phyloP scores from a whole-genome alignment of 2,329 filamentous ascomycete species.

The Colletotrichum sp. region DNA sequence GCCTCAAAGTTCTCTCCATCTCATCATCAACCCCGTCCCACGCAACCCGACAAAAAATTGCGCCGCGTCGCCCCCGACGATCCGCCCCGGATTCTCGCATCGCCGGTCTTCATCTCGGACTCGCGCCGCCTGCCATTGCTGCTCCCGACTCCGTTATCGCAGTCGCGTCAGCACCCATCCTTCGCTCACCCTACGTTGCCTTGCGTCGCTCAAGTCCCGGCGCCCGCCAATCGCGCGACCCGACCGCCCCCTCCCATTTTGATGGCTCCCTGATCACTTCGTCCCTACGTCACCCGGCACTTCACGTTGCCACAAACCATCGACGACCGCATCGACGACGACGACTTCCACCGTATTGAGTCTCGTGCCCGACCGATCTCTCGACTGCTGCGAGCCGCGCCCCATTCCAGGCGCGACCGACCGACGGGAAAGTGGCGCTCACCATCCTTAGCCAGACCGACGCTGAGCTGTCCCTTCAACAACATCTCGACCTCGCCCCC shows the following conservation, averaged over 20 bases:
- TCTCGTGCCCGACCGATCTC: conserved; percentile 18
- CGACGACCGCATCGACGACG: not conserved
- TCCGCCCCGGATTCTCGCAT: not conserved
- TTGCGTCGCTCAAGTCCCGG: conserved; percentile 18
- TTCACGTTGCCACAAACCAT: conserved; percentile 15
- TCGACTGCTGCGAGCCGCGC: conserved; percentile 14
- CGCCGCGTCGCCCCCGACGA: conserved; percentile 15
- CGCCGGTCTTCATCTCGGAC: not conserved
- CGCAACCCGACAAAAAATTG: conserved; percentile 11
- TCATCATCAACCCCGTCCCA: conserved; percentile 14
- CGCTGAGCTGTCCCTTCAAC: conserved; percentile 63
- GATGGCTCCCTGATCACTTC: conserved; percentile 23
- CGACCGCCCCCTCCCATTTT: conserved; percentile 22
- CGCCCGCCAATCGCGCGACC: conserved; percentile 24
- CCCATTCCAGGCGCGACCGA: conserved; percentile 23
- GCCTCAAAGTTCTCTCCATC: conserved; percentile 22
- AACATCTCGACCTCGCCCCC: conserved; percentile 62
- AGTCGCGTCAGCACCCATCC: conserved; percentile 10
- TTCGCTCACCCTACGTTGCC: conserved; percentile 5
- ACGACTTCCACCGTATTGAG: not conserved
- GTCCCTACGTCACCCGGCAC: conserved; percentile 21
- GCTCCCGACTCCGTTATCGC: conserved; percentile 7
- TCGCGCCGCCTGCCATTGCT: not conserved
- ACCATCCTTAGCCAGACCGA: conserved; percentile 59
- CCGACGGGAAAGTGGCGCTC: conserved; percentile 54